Base-by-base conservation (phyloP, 768 basidiomycete species). In the Termitomyces sp. region DNA sequence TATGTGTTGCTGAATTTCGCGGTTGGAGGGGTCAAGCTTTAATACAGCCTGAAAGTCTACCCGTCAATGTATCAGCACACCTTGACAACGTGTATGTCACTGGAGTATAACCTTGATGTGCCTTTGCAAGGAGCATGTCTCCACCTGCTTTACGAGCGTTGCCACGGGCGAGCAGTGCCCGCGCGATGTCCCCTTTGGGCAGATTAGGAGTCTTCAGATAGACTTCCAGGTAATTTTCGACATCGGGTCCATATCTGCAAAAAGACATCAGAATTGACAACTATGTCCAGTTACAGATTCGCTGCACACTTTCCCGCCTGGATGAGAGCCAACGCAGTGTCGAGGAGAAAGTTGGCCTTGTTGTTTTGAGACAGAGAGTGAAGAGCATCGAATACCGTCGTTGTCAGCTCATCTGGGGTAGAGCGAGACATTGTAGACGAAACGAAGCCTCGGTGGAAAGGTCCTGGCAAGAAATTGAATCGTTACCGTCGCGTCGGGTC, bases 161-260 rank as follows among this genome's bases (percentile, higher is more conserved):
- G 5, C 81, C 86, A 41, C 87, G 72, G 1, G 84, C 84, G 9
- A 86, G 64, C 58, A 87, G 69, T 1, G 86, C 87, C 57, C 72
- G 77, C 4, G 80, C 78, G 2, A 83, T 66, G 59, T 86, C 80
- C 47, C 74, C 72, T 50, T 73, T 76, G 24, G 81, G 70, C 16
- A 89, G 68, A 50, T 81, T 79, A 0, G 86, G 85, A 16, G 85
- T 87, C 57, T 78, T 74, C 48, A 89, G 68, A 65, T 86, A 88
- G 18, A 87, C 83, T 16, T 89, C 86, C 27, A 88, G 65, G 65
- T 85, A 87, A 49, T 78, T 81, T 68, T 87, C 86, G 30, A 87
- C 86, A 31, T 85, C 80, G 42, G 76, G 72, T 16, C 84, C 85
- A 73, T 86, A 87, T 64, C 86, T 88, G 61, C 33, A 52, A 57